These are phyloP conservation scores for Termitomyces heimii DNA, from an alignment of 768 basidiomycete species.

Conservation along the genomic window DNA sequence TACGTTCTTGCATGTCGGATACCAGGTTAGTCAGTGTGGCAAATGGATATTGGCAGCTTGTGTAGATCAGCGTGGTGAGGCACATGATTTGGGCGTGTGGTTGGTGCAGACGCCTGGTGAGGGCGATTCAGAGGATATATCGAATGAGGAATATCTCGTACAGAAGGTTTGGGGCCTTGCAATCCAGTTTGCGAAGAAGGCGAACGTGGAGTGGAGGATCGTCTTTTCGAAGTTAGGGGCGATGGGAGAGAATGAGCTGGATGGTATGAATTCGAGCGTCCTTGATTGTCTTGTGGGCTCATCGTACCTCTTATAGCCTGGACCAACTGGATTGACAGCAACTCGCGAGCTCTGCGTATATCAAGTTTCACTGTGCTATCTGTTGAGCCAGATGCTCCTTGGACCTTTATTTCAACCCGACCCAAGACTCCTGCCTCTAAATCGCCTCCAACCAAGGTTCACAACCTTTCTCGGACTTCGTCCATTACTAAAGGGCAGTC, in stretches of 20 bases:
- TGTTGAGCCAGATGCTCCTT: constrained; percentile 53
- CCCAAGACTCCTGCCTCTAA: constrained; percentile 11
- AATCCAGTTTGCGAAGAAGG: constrained; percentile 51
- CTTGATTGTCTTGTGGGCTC: constrained; percentile 5
- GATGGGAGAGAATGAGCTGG: constrained; percentile 53
- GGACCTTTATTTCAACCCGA: constrained; percentile 44
- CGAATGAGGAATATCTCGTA: constrained; percentile 37
- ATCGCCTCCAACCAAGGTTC: constrained; percentile 20
- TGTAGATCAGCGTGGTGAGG: constrained; percentile 76
- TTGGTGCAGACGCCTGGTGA: constrained; percentile 33
- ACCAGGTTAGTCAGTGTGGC: constrained; percentile 56
- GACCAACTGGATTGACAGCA: constrained; percentile 44
- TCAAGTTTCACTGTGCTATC: constrained; percentile 57
- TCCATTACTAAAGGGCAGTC: constrained; percentile 17
- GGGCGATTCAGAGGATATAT: constrained; percentile 17
- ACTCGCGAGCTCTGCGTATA: constrained; percentile 37
- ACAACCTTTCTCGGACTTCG: constrained; percentile 14
- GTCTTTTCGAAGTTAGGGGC: constrained; percentile 64
- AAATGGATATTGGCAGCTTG: constrained; percentile 77
- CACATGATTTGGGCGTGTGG: constrained; percentile 65
- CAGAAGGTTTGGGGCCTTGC: constrained; percentile 69
- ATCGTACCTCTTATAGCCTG: constrained; percentile 47
- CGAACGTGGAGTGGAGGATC: constrained; percentile 77
- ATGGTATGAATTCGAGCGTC: constrained; percentile 63
- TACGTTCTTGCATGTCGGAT: constrained; percentile 73